Evolutionary conservation across 2,329 filamentous ascomycete species (phyloP).

Genomic region (Paraphoma chrysanthemicola): DNA sequence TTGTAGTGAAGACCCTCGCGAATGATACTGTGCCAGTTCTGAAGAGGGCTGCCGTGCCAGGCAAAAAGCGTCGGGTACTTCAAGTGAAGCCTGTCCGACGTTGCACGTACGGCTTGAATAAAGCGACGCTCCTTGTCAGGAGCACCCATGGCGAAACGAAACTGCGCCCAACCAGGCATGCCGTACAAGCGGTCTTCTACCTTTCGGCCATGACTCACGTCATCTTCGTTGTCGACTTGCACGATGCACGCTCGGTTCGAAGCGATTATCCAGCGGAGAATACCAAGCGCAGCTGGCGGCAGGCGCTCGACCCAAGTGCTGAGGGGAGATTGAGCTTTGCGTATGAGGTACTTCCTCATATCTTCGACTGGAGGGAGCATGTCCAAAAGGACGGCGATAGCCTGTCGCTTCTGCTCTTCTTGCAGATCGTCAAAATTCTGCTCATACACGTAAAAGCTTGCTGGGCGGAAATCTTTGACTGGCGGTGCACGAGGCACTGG

Average conservation of each 20-base stretch:
- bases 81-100: constrained; percentile 49
- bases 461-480: constrained; percentile 36
- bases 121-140: constrained; percentile 89
- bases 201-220: constrained; percentile 30
- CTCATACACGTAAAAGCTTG: constrained; percentile 56
- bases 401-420: constrained; percentile 54
- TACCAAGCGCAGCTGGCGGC: constrained; percentile 68
- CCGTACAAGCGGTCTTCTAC: constrained; percentile 65
- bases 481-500: neutral
- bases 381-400: constrained; percentile 62
- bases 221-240: constrained; percentile 64
- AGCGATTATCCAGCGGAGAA: constrained; percentile 87
- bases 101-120: constrained; percentile 64
- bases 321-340: constrained; percentile 49
- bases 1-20: constrained; percentile 80
- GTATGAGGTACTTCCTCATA: constrained; percentile 61
- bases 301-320: constrained; percentile 65
- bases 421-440: constrained; percentile 65
- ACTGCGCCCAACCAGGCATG: constrained; percentile 76
- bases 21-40: constrained; percentile 91
- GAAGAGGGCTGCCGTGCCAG: constrained; percentile 80
- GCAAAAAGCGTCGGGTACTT: constrained; percentile 77
- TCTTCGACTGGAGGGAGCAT: constrained; percentile 67
- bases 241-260: constrained; percentile 89
- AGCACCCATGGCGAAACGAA: constrained; percentile 85